Evolutionary conservation across 108 stramenopile species (phyloP).

Genomic region (Pseudonitzschia pungens): DNA sequence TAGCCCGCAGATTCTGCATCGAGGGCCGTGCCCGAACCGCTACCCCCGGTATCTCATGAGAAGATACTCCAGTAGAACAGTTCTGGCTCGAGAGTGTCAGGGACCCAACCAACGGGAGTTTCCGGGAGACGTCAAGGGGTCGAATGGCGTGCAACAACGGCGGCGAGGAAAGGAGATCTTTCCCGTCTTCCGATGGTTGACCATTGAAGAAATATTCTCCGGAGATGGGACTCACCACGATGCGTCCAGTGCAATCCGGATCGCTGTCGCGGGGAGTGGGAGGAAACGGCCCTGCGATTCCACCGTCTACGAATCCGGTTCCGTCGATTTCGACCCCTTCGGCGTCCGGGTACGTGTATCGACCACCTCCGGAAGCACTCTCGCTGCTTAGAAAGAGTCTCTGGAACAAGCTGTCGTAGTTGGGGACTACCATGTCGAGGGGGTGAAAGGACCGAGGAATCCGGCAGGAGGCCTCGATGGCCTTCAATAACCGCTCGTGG

Average conservation of each 20-base stretch:
- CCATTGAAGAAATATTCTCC: constrained; percentile 26
- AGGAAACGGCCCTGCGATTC: constrained; percentile 56
- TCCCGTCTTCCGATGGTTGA: too few species aligned
- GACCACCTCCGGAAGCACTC: not conserved
- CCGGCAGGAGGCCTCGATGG: constrained; percentile 54
- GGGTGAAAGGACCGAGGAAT: constrained; percentile 65
- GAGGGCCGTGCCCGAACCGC: constrained; percentile 26
- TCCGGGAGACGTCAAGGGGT: constrained; percentile 42
- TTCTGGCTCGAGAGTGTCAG: constrained; percentile 23
- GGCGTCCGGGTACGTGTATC: constrained; percentile 41
- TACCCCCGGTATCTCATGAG: not conserved
- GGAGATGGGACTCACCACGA: constrained; percentile 50
- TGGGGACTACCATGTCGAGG: constrained; percentile 39
- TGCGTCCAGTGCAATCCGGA: constrained; percentile 13
- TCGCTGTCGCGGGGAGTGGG: constrained; percentile 37
- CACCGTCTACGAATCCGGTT: constrained; percentile 52
- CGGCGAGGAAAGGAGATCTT: not conserved
- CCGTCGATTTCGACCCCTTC: constrained; percentile 56
- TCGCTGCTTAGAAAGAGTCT: not conserved
- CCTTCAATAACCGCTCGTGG: constrained; percentile 25
- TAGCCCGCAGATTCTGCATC: constrained; percentile 48
- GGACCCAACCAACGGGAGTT: constrained; percentile 32
- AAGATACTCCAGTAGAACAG: constrained; percentile 17
- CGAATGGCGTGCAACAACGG: constrained; percentile 33
- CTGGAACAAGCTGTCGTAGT: not conserved